phyloP scores from a whole-genome alignment of 1,139 yeast genomes.

The Kodamaea fungicola region DNA sequence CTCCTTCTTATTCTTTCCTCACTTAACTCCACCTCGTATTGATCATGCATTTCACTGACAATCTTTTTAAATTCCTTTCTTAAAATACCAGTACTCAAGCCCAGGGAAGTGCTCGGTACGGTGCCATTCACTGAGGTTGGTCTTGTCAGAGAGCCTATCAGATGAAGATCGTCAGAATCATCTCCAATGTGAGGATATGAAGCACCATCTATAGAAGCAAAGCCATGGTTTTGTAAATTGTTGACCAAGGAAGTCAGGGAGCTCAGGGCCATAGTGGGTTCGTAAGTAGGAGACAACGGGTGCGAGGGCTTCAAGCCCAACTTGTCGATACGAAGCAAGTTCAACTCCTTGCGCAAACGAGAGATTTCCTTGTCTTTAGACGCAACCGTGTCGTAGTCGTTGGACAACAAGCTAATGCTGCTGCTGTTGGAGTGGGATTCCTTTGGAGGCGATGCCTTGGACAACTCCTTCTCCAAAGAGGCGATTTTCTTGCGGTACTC shows the following conservation, averaged over 20 bases:
- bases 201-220: conserved; percentile 11
- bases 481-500: conserved; percentile 46
- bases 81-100: conserved; percentile 45
- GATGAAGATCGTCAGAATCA: conserved; percentile 17
- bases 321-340: conserved; percentile 46
- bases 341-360: conserved; percentile 46
- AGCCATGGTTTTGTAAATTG: conserved; percentile 7
- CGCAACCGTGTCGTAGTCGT: conserved; percentile 25
- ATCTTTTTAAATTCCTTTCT: conserved; percentile 71
- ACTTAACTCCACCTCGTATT: conserved; percentile 55
- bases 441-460: not conserved
- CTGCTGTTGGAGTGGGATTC: conserved; percentile 13
- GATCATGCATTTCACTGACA: conserved; percentile 59
- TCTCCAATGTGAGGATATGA: conserved; percentile 10
- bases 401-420: conserved; percentile 26
- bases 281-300: conserved; percentile 10
- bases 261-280: conserved; percentile 7
- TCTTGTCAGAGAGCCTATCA: conserved; percentile 14
- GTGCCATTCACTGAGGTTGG: conserved; percentile 14
- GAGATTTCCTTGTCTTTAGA: conserved; percentile 45
- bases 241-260: conserved; percentile 10
- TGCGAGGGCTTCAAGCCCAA: conserved; percentile 29
- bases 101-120: conserved; percentile 6
- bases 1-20: conserved; percentile 55
- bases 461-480: conserved; percentile 43